Evolutionary conservation across 108 stramenopile genomes (phyloP).

Genomic region (Cyclotella choctawhatcheeana): DNA sequence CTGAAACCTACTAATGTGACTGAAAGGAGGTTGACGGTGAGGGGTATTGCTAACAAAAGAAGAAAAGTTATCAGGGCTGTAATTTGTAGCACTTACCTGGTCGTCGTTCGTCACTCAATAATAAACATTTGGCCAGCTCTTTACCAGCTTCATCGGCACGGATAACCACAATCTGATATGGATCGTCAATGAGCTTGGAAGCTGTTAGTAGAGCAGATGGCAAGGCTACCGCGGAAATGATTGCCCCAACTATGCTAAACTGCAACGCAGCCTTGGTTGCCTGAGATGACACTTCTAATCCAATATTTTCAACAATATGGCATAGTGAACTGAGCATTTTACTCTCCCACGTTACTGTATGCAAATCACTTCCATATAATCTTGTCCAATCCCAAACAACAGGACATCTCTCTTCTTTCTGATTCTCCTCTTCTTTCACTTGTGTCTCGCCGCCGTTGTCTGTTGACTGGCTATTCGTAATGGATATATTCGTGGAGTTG

Average conservation of each 20-base stretch:
- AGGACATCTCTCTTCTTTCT: slow-evolving; percentile 30
- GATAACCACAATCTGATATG: slow-evolving; percentile 74
- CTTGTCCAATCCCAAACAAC: slow-evolving; percentile 71
- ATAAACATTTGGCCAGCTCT: slow-evolving; percentile 78
- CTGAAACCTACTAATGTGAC: slow-evolving; percentile 91
- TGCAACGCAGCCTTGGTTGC: slow-evolving; percentile 60
- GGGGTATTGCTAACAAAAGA: not conserved
- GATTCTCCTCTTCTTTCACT: slow-evolving; percentile 16
- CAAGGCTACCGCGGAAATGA: slow-evolving; percentile 61
- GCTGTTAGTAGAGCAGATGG: slow-evolving; percentile 62
- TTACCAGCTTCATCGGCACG: slow-evolving; percentile 88
- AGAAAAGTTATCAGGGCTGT: not conserved
- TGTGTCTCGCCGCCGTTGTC: no score
- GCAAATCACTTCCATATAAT: slow-evolving; percentile 59
- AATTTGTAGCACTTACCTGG: slow-evolving; percentile 42
- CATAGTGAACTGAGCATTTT: slow-evolving; percentile 53
- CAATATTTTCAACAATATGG: slow-evolving; percentile 58
- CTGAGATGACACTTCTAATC: slow-evolving; percentile 51
- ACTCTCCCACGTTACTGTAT: slow-evolving; percentile 74
- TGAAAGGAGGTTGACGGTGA: not conserved
- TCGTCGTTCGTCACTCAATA: slow-evolving; percentile 65
- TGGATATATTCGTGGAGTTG: no score
- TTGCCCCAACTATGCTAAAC: slow-evolving; percentile 56
- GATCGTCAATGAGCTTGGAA: slow-evolving; percentile 74
- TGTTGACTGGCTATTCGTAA: no score